Base-by-base conservation (phyloP, 305 asterid genomes). In the Solanum aculeatissimum region DNA sequence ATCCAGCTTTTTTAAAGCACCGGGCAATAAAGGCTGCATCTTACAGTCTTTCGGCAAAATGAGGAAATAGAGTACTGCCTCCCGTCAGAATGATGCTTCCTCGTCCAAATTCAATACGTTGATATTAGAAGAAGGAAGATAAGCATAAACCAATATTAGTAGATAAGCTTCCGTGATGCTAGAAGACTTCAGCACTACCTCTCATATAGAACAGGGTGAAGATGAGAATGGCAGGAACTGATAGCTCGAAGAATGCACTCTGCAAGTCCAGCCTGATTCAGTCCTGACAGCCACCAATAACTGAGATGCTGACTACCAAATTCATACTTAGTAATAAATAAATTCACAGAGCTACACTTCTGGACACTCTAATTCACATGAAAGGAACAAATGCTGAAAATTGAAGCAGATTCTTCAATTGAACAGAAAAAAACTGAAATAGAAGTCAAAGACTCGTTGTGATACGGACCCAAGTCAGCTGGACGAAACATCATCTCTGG, bases 401-500 rank as follows among this genome's bases (percentile, higher is more conserved):
- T 70, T 66, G 49, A 68, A 32, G 47, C 35, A 84, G 57, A 53
- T 38, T 62, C 43, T 55, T 80, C 15, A 14, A 85, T 74, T 54
- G 29, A 66, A 55, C 63, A 35, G 40, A 6, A 35, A 35, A 43
- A 65, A 43, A 53, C 43, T 23, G 82, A 69, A 87, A 54, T 81
- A 57, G 55, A 87, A 58, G 47, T 74, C 8, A 51, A 21, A 85
- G 23, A 80, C 40, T 85, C 85, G 54, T 38, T 79, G 51, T 54
- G n/a, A 80, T 9, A 85, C 92, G 40, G 19, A 96, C 99, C 99
- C 88, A 96, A 92, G 90, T 96, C 99, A 87, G 98, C 98, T 69
- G 99, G 98, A 63, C 97, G 96, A 89, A 95, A 96, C 82, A 96
- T 91, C 99, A 96, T 96, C 92, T 96, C 99, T 0, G 99, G 99